Base-by-base conservation (phyloP, 2,329 filamentous ascomycete species). In the Colletotrichum cereale region DNA sequence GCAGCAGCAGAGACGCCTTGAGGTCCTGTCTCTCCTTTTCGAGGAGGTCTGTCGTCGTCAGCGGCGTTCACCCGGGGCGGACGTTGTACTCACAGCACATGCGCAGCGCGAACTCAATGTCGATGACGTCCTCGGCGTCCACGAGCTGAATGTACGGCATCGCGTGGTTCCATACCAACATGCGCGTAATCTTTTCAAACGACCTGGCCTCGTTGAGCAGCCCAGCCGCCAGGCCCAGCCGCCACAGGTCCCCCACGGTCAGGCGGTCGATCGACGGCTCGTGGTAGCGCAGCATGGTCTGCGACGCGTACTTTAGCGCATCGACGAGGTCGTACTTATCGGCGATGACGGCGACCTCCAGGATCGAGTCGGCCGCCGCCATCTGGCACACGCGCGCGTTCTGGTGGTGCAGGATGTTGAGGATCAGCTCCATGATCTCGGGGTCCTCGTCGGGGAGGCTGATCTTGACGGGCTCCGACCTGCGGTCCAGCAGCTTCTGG, bases 341-440 rank as follows among this genome's bases (percentile, higher is more conserved):
- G n/a, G 75, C 77, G 12, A 79, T 53, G 1, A 75, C 66, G 3
- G 79, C 76, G 5, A 82, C 61, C 21, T 77, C 73, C 2, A 80
- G 73, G 8, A 81, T 73, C 26, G 78, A 73, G 2, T 65, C 29
- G n/a, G 80, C 76, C 14, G 72, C 69, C 2, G 82, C 31, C 26
- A 55, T 67, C 52, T 67, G n/a, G 8, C 78, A 79, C 8, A 82
- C 74, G 21, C 75, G 67, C 7, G 70, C 44, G 60, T 77, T 77
- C 14, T 76, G 73, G 12, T 72, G 55, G 60, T 82, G 80, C 12
- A 78, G 77, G 18, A 83, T 78, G 40, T 75, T 75, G 66, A 82
- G 76, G 6, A 82, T 34, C 0, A 81, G 71, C 11, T 74, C 67
- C 71, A 83, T 77, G 2, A 78, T 77, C 3, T 75, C 73, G 0